Evolutionary conservation across 73 alveolate species (phyloP).

Genomic region (Paramecium tetraurelia): DNA sequence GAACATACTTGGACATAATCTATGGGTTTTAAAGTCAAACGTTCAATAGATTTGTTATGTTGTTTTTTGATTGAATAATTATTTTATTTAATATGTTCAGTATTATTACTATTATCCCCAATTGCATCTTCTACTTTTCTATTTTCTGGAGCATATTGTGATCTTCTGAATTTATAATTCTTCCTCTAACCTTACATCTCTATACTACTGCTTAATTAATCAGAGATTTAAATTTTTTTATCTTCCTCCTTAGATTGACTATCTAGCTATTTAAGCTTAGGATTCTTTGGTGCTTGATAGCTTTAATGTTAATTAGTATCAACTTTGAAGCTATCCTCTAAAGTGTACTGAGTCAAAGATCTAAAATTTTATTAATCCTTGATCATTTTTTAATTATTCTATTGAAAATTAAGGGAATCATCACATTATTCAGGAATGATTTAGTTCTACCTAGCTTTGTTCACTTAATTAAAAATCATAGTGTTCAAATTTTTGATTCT

Average conservation of each 20-base stretch:
- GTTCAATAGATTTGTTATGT: neutral
- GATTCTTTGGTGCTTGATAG: neutral
- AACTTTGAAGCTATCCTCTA: neutral
- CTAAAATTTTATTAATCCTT: neutral
- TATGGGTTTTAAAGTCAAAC: neutral
- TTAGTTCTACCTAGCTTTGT: neutral
- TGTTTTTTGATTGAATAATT: neutral
- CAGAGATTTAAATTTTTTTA: neutral
- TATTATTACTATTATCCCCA: neutral
- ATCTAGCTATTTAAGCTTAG: neutral
- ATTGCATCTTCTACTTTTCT: neutral
- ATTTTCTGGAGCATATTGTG: slow-evolving; percentile 2
- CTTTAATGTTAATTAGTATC: neutral
- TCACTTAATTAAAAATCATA: neutral
- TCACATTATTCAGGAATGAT: neutral
- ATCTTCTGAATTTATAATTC: neutral
- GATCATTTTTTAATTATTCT: neutral
- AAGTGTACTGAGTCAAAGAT: neutral
- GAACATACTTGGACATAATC: neutral
- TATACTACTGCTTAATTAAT: neutral
- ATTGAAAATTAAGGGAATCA: neutral
- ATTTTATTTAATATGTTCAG: neutral
- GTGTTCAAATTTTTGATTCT: neutral
- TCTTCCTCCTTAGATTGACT: neutral
- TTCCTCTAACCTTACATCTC: neutral